Percentiles rank a stretch among this genome's conserved stretches.
phyloP scores from a whole-genome alignment of 1,139 yeast species.

The Saccharomyces hybrid region DNA sequence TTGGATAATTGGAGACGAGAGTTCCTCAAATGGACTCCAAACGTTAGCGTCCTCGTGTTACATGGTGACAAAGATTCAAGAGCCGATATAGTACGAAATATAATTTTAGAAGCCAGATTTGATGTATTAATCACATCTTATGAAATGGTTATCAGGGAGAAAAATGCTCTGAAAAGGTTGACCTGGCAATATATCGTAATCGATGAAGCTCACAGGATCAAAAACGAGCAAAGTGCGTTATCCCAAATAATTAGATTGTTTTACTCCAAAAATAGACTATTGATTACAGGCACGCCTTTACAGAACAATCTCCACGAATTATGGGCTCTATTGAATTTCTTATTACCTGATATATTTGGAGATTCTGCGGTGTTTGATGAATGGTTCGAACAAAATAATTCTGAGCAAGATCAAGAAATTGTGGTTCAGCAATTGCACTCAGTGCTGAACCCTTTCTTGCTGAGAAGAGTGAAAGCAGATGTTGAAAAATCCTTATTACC shows the following conservation, averaged over 20 bases:
- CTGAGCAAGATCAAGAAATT: too few relatives aligned
- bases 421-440: too few relatives aligned
- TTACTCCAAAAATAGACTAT: slow-evolving; percentile 58
- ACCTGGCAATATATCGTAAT: slow-evolving; percentile 70
- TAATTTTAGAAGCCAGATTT: slow-evolving; percentile 53
- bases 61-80: slow-evolving; percentile 71
- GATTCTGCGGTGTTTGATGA: too few relatives aligned
- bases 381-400: too few relatives aligned
- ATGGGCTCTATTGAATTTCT: slow-evolving; percentile 72
- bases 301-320: slow-evolving; percentile 73
- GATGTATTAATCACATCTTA: slow-evolving; percentile 70
- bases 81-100: slow-evolving; percentile 42
- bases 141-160: slow-evolving; percentile 71
- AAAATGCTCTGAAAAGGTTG: slow-evolving; percentile 53
- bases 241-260: slow-evolving; percentile 71
- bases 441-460: too few relatives aligned
- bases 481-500: too few relatives aligned
- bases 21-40: slow-evolving; percentile 73
- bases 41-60: slow-evolving; percentile 55
- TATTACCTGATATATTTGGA: slow-evolving; percentile 70
- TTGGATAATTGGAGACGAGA: slow-evolving; percentile 77
- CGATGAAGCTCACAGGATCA: slow-evolving; percentile 78
- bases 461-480: too few relatives aligned
- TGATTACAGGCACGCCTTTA: slow-evolving; percentile 76
- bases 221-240: slow-evolving; percentile 65